phyloP scores from a whole-genome alignment of 208 protist genomes.

The Trichomonas vaginalis region DNA sequence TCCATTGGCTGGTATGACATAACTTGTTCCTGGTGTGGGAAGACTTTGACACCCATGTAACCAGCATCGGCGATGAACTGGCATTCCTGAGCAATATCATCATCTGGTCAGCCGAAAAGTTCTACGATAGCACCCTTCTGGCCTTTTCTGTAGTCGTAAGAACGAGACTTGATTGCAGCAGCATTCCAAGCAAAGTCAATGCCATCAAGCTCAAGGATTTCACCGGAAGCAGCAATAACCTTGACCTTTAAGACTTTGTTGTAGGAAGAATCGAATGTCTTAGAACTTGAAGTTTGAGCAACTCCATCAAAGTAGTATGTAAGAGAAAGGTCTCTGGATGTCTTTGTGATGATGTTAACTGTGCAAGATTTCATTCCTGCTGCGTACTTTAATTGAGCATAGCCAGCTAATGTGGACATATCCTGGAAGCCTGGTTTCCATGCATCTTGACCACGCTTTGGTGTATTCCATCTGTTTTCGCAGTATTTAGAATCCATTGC shows the following conservation, averaged over 20 bases:
- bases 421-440: slow-evolving; percentile 35
- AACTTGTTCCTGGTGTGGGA: slow-evolving; percentile 44
- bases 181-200: slow-evolving; percentile 43
- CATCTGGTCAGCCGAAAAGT: slow-evolving; percentile 43
- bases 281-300: background rate
- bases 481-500: background rate
- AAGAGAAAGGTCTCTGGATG: background rate
- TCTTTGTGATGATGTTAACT: background rate
- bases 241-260: slow-evolving; percentile 18
- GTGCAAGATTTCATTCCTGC: slow-evolving; percentile 21
- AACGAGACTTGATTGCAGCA: background rate
- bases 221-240: slow-evolving; percentile 17
- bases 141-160: slow-evolving; percentile 33
- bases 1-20: slow-evolving; percentile 40
- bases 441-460: background rate
- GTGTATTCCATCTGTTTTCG: slow-evolving; percentile 22
- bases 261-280: background rate
- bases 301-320: slow-evolving; percentile 37
- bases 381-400: slow-evolving; percentile 11
- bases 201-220: slow-evolving; percentile 27
- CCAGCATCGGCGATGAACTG: background rate
- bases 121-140: slow-evolving; percentile 51
- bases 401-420: slow-evolving; percentile 30
- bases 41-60: slow-evolving; percentile 42
- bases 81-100: slow-evolving; percentile 14